Conservation (phyloP, 306 rosid species). For the Astragalus membranaceus region DNA sequence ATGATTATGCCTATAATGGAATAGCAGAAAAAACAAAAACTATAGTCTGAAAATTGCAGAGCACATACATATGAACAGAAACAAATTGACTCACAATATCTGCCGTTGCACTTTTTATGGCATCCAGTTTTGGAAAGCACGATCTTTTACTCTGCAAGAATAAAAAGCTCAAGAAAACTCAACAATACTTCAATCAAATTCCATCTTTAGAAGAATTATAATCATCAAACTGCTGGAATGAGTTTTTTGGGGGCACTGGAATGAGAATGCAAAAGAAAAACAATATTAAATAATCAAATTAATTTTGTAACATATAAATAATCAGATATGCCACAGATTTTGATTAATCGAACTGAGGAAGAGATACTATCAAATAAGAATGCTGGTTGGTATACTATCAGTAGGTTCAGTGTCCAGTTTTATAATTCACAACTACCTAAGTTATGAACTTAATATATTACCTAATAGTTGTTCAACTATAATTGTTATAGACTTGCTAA, state of each 20-base stretch:
- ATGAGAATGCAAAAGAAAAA: neutral
- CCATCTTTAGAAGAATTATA: conserved; percentile 10
- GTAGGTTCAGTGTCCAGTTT: neutral
- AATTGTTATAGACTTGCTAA: neutral
- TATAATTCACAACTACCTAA: conserved; percentile 18
- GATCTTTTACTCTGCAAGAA: conserved; percentile 74
- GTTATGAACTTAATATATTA: neutral
- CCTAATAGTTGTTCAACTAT: neutral
- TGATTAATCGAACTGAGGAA: neutral
- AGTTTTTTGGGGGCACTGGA: neutral
- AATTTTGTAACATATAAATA: neutral
- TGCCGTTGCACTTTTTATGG: conserved; percentile 78
- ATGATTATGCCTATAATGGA: neutral
- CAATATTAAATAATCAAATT: neutral
- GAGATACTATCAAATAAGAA: conserved; percentile 1
- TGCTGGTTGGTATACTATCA: neutral
- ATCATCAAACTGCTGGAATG: neutral
- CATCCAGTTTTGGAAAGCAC: conserved; percentile 79
- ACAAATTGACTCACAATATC: conserved; percentile 77
- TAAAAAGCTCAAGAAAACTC: conserved; percentile 2
- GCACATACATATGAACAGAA: neutral
- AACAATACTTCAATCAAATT: neutral
- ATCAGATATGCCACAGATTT: neutral
- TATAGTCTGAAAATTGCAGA: neutral
- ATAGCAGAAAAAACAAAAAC: neutral